phyloP scores from a whole-genome alignment of 2,329 filamentous ascomycete genomes.

The Cladosporium sp. region DNA sequence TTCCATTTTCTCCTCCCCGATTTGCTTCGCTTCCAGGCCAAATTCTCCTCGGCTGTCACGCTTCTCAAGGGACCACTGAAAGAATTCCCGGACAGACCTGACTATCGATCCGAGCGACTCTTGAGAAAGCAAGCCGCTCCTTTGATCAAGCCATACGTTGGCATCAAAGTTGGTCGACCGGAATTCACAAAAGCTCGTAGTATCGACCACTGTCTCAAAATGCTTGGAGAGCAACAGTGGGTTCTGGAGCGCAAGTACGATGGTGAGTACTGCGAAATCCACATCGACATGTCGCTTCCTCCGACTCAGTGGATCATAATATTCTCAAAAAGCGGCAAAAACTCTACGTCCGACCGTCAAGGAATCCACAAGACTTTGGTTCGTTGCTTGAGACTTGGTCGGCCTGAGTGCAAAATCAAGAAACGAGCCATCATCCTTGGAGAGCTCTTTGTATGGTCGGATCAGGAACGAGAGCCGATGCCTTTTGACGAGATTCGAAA shows the following conservation, averaged over 20 bases:
- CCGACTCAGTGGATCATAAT: slow-evolving; percentile 64
- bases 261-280: slow-evolving; percentile 84
- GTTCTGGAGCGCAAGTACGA: slow-evolving; percentile 82
- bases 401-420: slow-evolving; percentile 58
- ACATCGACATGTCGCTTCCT: slow-evolving; percentile 66
- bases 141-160: slow-evolving; percentile 41
- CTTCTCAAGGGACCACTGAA: slow-evolving; percentile 51
- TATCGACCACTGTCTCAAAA: slow-evolving; percentile 71
- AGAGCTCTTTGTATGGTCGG: slow-evolving; percentile 77
- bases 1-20: slow-evolving; percentile 71
- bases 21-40: slow-evolving; percentile 68
- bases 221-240: slow-evolving; percentile 62
- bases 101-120: slow-evolving; percentile 32
- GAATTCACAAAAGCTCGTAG: slow-evolving; percentile 47
- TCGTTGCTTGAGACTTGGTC: slow-evolving; percentile 64
- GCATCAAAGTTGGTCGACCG: slow-evolving; percentile 49
- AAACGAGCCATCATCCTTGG: slow-evolving; percentile 76
- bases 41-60: slow-evolving; percentile 61
- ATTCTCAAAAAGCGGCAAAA: slow-evolving; percentile 90
- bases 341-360: slow-evolving; percentile 72
- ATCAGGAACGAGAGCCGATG: slow-evolving; percentile 63
- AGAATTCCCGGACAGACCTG: slow-evolving; percentile 41
- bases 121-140: slow-evolving; percentile 42
- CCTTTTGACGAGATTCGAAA: slow-evolving; percentile 82
- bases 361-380: slow-evolving; percentile 64